A percentile compares a stretch with the other conserved stretches of the same genome.
Conservation (phyloP, 139 green algal genomes). For the Haematococcus lacustris region DNA sequence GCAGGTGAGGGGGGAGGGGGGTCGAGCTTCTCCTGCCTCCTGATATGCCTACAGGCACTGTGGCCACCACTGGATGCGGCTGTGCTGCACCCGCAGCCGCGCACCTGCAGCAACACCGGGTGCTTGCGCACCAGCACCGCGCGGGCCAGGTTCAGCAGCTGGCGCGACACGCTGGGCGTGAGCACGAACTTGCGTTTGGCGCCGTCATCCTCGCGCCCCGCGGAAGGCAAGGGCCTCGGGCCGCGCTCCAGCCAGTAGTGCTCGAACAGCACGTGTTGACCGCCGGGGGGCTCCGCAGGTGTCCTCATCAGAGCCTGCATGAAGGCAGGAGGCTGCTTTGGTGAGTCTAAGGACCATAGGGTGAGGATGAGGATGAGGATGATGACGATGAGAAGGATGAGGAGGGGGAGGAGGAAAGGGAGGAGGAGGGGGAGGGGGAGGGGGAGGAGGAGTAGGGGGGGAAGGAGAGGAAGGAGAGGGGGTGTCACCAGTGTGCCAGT, state of each 20-base stretch:
- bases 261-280: slow-evolving; percentile 77
- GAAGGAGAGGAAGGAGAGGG: neutral
- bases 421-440: neutral
- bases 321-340: neutral
- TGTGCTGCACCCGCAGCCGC: no score
- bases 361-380: no score
- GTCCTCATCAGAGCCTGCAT: slow-evolving; percentile 15
- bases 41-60: no score
- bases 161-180: slow-evolving; percentile 66
- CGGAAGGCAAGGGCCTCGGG: slow-evolving; percentile 34
- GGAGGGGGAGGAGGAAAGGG: no score
- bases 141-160: slow-evolving; percentile 86
- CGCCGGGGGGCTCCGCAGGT: slow-evolving; percentile 15
- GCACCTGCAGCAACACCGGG: slow-evolving; percentile 76
- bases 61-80: no score
- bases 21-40: no score
- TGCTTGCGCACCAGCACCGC: slow-evolving; percentile 74
- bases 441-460: no score
- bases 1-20: no score
- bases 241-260: slow-evolving; percentile 89
- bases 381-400: no score
- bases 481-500: no score
- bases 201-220: slow-evolving; percentile 40
- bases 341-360: no score
- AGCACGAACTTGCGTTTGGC: slow-evolving; percentile 68